Evolutionary conservation across 2,329 filamentous ascomycete genomes (phyloP).

Genomic region (Colletotrichum gloeosporioides): DNA sequence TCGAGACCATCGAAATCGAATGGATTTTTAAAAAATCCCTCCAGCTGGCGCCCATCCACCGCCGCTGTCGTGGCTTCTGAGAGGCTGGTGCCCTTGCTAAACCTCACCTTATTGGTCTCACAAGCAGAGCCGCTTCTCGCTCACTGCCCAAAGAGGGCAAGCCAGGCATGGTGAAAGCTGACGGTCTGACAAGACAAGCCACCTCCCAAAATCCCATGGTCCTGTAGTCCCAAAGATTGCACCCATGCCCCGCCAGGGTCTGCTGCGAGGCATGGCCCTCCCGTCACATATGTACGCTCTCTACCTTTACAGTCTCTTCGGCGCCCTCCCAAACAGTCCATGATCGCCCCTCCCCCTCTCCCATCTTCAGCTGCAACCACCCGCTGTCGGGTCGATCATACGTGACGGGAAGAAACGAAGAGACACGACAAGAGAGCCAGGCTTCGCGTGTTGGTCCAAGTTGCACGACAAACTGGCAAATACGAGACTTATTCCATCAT

Average conservation of each 20-base stretch:
- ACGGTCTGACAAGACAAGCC: slow-evolving; percentile 15
- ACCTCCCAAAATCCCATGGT: slow-evolving; percentile 16
- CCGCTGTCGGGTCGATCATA: slow-evolving; percentile 16
- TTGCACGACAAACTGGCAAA: neutral
- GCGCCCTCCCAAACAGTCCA: slow-evolving; percentile 10
- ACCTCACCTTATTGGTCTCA: neutral
- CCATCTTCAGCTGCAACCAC: neutral
- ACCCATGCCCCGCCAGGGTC: neutral
- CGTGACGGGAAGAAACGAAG: neutral
- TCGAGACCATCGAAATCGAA: neutral
- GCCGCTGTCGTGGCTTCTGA: neutral
- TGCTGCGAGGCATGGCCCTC: slow-evolving; percentile 3
- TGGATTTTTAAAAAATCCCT: neutral
- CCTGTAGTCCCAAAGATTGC: slow-evolving; percentile 8
- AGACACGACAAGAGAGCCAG: neutral
- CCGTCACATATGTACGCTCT: slow-evolving; percentile 2
- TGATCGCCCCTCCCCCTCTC: slow-evolving; percentile 3
- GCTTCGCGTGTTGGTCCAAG: neutral
- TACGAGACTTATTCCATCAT: neutral
- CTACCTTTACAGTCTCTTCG: neutral
- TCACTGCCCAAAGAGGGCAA: neutral
- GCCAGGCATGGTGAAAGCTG: neutral
- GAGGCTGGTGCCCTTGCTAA: neutral
- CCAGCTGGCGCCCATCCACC: neutral
- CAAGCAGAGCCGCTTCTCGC: neutral